Conservation (phyloP, 768 basidiomycete genomes). For the Peribolospora baueri region DNA sequence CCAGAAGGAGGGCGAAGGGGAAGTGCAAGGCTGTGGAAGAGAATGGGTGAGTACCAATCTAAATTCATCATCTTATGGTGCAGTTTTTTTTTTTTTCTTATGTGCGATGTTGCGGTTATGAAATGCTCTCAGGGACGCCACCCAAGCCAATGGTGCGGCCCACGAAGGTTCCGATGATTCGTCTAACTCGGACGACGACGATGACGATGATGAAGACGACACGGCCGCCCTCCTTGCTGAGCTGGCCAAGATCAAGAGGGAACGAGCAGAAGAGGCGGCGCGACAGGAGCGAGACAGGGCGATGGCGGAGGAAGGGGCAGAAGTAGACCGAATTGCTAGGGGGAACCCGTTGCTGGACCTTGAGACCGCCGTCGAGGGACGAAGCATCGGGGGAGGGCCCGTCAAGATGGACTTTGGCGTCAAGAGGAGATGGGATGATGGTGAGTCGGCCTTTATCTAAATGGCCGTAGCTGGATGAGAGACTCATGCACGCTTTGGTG, state of each 20-base stretch:
- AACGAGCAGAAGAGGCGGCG: constrained; percentile 71
- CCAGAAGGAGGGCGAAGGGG: constrained; percentile 8
- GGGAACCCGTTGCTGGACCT: constrained; percentile 61
- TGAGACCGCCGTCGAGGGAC: constrained; percentile 51
- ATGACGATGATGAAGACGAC: constrained; percentile 56
- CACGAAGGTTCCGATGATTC: too few species aligned
- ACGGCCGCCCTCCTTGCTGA: constrained; percentile 77
- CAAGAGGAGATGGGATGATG: constrained; percentile 87
- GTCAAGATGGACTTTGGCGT: constrained; percentile 45
- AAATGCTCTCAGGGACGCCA: too few species aligned
- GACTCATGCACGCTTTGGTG: too few species aligned
- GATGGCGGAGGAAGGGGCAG: constrained; percentile 29
- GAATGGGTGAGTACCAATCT: too few species aligned
- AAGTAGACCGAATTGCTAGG: constrained; percentile 25
- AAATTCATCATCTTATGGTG: too few species aligned
- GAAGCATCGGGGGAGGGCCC: constrained; percentile 29
- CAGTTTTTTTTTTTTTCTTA: too few species aligned
- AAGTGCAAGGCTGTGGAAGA: constrained; percentile 15
- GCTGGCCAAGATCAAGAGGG: constrained; percentile 81
- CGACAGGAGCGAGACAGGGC: constrained; percentile 48
- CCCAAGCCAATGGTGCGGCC: too few species aligned
- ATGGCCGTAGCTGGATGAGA: too few species aligned
- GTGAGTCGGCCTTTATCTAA: constrained; percentile 22
- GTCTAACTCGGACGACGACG: constrained; percentile 10
- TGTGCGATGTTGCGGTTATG: too few species aligned